Base-by-base conservation (phyloP, 345 rosid genomes). In the Pseudoturritis turrita region DNA sequence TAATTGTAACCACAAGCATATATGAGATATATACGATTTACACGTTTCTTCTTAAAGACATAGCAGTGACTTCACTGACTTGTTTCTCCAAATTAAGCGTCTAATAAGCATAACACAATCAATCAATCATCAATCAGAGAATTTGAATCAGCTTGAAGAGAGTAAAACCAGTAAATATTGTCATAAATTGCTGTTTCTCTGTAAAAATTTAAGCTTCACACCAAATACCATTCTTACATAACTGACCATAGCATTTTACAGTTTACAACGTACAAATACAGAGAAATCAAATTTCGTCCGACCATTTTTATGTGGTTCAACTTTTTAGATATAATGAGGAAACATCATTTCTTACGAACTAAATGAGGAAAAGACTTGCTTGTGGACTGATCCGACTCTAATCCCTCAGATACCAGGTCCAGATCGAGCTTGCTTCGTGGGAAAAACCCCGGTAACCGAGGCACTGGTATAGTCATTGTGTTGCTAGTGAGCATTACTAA, bases 401-500 rank as follows among this genome's bases (percentile, higher is more conserved):
- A 10, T 40, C 4, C 61, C 25, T 67, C 47, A 3, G 54, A 57
- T 35, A 58, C 8, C 5, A 3, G n/a, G 17, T 62, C 40, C 13
- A 58, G 50, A 12, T 54, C 36, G 2, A 8, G 43, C 44, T 1
- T 68, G 41, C 41, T 53, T 41, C 47, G 19, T 4, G 41, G 50
- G 59, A 62, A 70, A 56, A 25, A 69, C 0, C 29, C 43, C 0
- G 79, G 79, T 46, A 25, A 28, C 8, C 14, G 75, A 26, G 75
- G 75, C 51, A 55, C 59, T 7, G 70, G 75, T 45, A 76, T 2
- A 45, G 75, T 76, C 3, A 76, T 39, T 11, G 75, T 61, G 14
- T 46, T 70, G 6, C 79, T 62, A 35, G 65, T 76, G 29, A 76
- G 79, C 79, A 69, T 68, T 4, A 76, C n/a, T n/a, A n/a, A n/a